These are phyloP conservation scores for Allium fistulosum DNA, from an alignment of 106 monocot species.

Conservation along the genomic window DNA sequence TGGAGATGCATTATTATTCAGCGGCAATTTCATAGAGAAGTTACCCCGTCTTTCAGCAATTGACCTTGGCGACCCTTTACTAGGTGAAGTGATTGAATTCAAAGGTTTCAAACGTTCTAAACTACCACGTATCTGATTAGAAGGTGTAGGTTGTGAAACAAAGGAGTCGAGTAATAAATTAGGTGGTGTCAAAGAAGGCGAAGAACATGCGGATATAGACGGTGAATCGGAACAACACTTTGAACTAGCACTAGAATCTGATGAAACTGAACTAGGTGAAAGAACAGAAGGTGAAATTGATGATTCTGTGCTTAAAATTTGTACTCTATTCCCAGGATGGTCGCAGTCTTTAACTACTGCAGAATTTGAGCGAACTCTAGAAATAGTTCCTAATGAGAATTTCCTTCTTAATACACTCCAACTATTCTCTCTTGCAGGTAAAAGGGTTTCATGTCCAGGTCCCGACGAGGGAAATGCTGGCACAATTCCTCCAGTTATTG, in stretches of 20 bases:
- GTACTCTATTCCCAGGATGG: slow-evolving; percentile 17
- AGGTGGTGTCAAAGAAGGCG: slow-evolving; percentile 37
- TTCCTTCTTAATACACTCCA: slow-evolving; percentile 87
- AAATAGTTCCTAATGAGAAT: slow-evolving; percentile 36
- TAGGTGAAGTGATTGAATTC: slow-evolving; percentile 22
- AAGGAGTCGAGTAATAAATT: slow-evolving; percentile 21
- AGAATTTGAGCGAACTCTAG: slow-evolving; percentile 7
- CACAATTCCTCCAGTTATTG: slow-evolving; percentile 69
- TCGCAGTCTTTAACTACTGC: slow-evolving; percentile 25
- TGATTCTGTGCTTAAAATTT: slow-evolving; percentile 34
- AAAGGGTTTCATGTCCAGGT: slow-evolving; percentile 59
- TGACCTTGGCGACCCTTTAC: slow-evolving; percentile 35
- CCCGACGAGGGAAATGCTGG: slow-evolving; percentile 62
- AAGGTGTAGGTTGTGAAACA: slow-evolving; percentile 18
- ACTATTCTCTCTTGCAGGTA: slow-evolving; percentile 88
- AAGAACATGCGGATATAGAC: slow-evolving; percentile 34
- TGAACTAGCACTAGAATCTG: slow-evolving; percentile 62
- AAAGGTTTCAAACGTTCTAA: slow-evolving; percentile 6
- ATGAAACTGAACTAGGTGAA: slow-evolving; percentile 69
- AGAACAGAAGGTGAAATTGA: slow-evolving; percentile 47
- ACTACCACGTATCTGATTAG: slow-evolving; percentile 13
- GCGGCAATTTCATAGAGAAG: slow-evolving; percentile 62
- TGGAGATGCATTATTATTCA: slow-evolving; percentile 22
- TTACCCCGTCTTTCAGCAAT: slow-evolving; percentile 86
- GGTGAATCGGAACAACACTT: slow-evolving; percentile 70